A percentile compares a stretch with the other conserved stretches of the same genome.
Conservation (phyloP, 2,329 filamentous ascomycete species). For the Fusarium gaditjirri region DNA sequence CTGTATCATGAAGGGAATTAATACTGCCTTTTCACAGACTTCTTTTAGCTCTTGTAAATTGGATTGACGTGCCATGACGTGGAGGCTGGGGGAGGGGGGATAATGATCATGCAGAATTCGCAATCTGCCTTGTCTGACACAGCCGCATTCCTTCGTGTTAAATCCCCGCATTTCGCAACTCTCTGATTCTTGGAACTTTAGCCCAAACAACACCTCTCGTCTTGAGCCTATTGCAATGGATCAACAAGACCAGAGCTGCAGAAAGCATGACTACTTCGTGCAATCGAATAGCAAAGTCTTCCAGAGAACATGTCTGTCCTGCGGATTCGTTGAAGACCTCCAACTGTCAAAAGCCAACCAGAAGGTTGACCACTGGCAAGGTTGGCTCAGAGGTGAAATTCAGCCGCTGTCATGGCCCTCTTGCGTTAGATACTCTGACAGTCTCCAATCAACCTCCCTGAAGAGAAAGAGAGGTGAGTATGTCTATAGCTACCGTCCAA, state of each 20-base stretch:
- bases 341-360: accelerated
- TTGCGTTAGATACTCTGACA: background rate
- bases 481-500: background rate
- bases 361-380: accelerated
- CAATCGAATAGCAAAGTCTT: accelerated
- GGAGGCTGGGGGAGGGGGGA: too few relatives aligned
- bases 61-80: too few relatives aligned
- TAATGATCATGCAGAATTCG: too few relatives aligned
- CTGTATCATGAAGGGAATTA: too few relatives aligned
- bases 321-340: background rate
- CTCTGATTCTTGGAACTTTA: background rate
- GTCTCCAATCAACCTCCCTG: accelerated
- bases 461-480: accelerated
- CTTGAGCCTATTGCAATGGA: accelerated
- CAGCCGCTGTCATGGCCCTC: accelerated
- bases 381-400: accelerated
- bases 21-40: too few relatives aligned
- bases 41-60: too few relatives aligned
- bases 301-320: background rate
- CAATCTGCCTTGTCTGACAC: background rate
- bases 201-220: background rate
- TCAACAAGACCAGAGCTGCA: accelerated
- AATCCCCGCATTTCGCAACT: background rate
- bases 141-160: accelerated
- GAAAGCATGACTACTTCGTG: background rate